These are phyloP conservation scores for Platanthera guangdongensis DNA, from an alignment of 106 monocot genomes.

Conservation along the genomic window DNA sequence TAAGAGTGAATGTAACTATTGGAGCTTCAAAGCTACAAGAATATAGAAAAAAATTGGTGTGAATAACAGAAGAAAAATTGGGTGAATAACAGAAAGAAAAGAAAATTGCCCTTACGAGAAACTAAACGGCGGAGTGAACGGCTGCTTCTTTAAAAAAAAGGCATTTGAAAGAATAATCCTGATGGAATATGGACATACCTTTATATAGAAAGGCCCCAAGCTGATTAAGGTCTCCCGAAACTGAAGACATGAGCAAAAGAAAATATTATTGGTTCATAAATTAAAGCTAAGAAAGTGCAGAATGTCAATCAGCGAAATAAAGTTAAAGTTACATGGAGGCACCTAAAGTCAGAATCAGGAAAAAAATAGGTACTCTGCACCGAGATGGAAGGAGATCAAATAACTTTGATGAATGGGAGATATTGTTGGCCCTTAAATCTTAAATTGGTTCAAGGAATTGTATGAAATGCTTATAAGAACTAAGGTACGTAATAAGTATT, in stretches of 20 bases:
- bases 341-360: neutral
- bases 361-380: neutral
- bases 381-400: neutral
- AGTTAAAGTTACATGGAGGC: neutral
- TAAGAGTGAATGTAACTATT: neutral
- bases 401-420: neutral
- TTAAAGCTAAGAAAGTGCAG: neutral
- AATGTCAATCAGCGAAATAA: neutral
- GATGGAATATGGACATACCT: conserved; percentile 36
- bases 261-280: neutral
- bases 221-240: conserved; percentile 80
- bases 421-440: neutral
- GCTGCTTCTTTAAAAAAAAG: neutral
- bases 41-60: neutral
- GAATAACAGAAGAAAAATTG: neutral
- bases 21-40: neutral
- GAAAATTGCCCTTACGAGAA: neutral
- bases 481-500: neutral
- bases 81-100: neutral
- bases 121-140: neutral
- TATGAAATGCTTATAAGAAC: neutral
- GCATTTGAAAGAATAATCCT: neutral
- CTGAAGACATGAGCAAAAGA: conserved; percentile 33
- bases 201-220: conserved; percentile 92
- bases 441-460: neutral